A percentile compares a stretch with the other conserved stretches of the same genome.
phyloP scores from a whole-genome alignment of 2,329 filamentous ascomycete species.

The Cytospora chrysosperma region DNA sequence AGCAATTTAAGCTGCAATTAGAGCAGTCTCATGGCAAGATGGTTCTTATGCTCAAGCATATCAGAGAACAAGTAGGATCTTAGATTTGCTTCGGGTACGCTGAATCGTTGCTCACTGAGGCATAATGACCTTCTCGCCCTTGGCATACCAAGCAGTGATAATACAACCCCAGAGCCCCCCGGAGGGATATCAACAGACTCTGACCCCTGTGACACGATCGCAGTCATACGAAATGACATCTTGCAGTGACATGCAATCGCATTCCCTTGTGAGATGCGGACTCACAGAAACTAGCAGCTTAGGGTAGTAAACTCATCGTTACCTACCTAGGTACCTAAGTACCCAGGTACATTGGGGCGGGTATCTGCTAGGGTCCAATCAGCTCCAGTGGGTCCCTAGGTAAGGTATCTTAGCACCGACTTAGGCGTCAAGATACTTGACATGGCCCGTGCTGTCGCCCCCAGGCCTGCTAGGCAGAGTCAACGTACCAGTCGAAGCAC shows the following conservation, averaged over 20 bases:
- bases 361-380: not conserved
- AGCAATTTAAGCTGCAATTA: not conserved
- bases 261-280: not conserved
- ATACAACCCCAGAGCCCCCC: not conserved
- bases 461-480: not conserved
- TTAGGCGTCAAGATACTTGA: not conserved
- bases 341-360: too few species aligned
- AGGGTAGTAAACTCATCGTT: too few species aligned
- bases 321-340: too few species aligned
- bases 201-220: not conserved
- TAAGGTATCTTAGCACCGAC: slow-evolving; percentile 6
- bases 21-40: not conserved
- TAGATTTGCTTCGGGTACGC: not conserved
- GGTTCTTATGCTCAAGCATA: not conserved
- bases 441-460: slow-evolving; percentile 8
- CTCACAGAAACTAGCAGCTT: too few species aligned
- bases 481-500: not conserved
- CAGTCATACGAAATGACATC: not conserved
- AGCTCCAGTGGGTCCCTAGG: slow-evolving; percentile 5
- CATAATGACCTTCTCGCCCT: not conserved
- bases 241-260: not conserved
- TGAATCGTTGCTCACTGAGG: not conserved
- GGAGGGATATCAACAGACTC: not conserved
- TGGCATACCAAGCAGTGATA: not conserved
- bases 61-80: not conserved